Conservation (phyloP, 345 rosid species). For the Eutrema yunnanense region DNA sequence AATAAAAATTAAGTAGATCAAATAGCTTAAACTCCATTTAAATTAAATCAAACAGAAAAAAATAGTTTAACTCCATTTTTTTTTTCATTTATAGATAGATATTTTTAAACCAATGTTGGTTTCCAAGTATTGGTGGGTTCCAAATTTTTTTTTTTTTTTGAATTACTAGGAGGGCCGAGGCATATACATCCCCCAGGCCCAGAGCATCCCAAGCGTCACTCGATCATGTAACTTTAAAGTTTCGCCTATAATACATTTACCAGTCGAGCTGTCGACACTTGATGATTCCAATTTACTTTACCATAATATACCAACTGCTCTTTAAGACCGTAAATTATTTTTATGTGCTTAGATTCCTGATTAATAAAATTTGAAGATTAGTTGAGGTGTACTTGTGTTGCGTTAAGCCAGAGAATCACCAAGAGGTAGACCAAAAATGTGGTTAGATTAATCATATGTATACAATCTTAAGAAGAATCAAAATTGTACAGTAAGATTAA, state of each 20-base stretch:
- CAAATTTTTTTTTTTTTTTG: neutral
- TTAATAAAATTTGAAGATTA: neutral
- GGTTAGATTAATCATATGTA: neutral
- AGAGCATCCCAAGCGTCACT: too few relatives aligned
- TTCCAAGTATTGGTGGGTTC: neutral
- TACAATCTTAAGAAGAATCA: neutral
- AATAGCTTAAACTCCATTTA: conserved; percentile 12
- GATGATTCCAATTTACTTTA: neutral
- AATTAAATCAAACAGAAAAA: neutral
- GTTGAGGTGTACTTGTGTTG: neutral
- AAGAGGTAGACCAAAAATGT: neutral
- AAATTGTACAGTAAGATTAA: neutral
- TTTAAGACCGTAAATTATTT: neutral
- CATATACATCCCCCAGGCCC: too few relatives aligned
- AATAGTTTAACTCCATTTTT: neutral
- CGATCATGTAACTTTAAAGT: too few relatives aligned
- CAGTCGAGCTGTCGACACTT: too few relatives aligned
- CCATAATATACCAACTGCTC: neutral
- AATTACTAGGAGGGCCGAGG: too few relatives aligned
- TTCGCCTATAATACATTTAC: too few relatives aligned
- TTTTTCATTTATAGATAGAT: neutral
- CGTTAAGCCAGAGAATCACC: neutral
- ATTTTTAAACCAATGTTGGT: neutral
- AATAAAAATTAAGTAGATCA: neutral
- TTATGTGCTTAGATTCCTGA: neutral